Evolutionary conservation across 176 grass and related monocot species (phyloP).

Genomic region (Puya raimondii): DNA sequence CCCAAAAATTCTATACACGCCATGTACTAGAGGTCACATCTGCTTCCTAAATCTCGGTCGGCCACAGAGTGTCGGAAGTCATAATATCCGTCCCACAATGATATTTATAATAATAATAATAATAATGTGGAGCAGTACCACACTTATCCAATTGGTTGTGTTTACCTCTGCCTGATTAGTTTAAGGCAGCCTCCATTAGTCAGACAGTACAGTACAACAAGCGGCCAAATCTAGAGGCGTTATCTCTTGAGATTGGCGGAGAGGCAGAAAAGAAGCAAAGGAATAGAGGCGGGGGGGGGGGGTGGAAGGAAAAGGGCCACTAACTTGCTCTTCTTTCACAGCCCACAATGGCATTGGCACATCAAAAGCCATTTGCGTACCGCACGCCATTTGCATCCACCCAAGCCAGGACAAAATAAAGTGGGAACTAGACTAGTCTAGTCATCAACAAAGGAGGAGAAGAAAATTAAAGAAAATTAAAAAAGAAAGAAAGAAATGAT

Average conservation of each 20-base stretch:
- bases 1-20: no score
- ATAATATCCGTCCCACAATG: no score
- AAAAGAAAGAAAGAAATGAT: neutral
- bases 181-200: no score
- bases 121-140: no score
- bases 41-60: no score
- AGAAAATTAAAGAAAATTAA: neutral
- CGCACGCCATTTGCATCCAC: neutral
- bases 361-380: neutral
- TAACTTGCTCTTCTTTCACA: neutral
- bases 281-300: neutral
- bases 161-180: no score
- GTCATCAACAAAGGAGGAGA: neutral
- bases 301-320: neutral
- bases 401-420: neutral
- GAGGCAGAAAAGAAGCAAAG: neutral
- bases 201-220: neutral
- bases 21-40: no score
- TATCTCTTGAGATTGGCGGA: neutral
- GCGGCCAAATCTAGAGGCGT: neutral
- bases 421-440: neutral
- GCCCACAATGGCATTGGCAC: neutral
- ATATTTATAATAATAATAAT: no score
- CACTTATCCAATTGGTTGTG: no score
- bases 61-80: no score